Percentiles rank a stretch among this genome's conserved stretches.
Evolutionary conservation across 2,329 filamentous ascomycete species (phyloP).

Genomic region (Sarocladium strictum): DNA sequence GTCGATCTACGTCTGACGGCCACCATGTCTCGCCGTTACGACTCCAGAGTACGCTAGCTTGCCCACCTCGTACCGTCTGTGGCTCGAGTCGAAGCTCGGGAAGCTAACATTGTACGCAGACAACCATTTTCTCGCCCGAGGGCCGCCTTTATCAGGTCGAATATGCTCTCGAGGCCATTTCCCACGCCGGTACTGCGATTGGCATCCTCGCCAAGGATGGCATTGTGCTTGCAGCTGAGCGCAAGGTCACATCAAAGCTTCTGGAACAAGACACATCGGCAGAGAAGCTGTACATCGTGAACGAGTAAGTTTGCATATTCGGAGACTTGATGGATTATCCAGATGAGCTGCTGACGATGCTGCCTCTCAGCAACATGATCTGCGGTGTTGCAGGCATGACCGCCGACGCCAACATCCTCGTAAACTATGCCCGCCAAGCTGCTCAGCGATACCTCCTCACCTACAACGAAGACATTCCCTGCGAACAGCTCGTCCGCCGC

Average conservation of each 20-base stretch:
- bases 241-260: conserved; percentile 98
- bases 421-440: conserved; percentile 97
- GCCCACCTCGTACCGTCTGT: not conserved
- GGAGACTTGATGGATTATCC: not conserved
- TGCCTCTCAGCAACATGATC: conserved; percentile 90
- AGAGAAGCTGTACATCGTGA: conserved; percentile 99
- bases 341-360: conserved; percentile 11
- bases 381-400: conserved; percentile 99
- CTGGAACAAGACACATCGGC: conserved; percentile 98
- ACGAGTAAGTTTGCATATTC: conserved; percentile 64
- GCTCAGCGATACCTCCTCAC: conserved; percentile 97
- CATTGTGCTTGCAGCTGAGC: conserved; percentile 94
- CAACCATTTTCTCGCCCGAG: conserved; percentile 99
- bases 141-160: conserved; percentile 98
- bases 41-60: conserved; percentile 72
- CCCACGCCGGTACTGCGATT: conserved; percentile 92
- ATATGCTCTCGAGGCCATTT: conserved; percentile 98
- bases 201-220: conserved; percentile 97
- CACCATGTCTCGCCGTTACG: conserved; percentile 92
- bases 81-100: not conserved
- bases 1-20: conserved; percentile 12
- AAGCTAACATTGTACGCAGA: conserved; percentile 46
- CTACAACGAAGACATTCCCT: conserved; percentile 99
- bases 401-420: conserved; percentile 98
- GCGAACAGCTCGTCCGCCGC: conserved; percentile 93